A percentile compares a stretch with the other conserved stretches of the same genome.
Evolutionary conservation across 495 filamentous ascomycete species (phyloP).

Genomic region (Penicillium pulvis): DNA sequence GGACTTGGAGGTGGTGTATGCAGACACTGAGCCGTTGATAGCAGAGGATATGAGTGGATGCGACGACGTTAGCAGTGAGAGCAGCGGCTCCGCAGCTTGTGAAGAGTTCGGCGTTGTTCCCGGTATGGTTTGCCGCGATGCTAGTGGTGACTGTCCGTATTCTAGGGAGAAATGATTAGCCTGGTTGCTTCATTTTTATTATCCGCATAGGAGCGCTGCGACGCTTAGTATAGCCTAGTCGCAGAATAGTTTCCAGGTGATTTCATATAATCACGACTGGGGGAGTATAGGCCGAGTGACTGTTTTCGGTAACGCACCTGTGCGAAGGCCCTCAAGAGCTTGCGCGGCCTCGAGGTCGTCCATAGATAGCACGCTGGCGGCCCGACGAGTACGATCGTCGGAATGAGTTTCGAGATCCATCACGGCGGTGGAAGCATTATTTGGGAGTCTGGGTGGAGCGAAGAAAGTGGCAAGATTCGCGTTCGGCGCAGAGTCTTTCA

Average conservation of each 20-base stretch:
- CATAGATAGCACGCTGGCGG: constrained; percentile 60
- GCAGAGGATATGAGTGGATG: constrained; percentile 79
- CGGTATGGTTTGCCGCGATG: constrained; percentile 30
- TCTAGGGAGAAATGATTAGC: constrained; percentile 26
- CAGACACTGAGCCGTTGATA: constrained; percentile 77
- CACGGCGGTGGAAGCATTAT: constrained; percentile 14
- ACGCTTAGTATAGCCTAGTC: background rate
- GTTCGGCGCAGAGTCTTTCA: background rate
- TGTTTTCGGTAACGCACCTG: constrained; percentile 56
- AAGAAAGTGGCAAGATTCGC: constrained; percentile 8
- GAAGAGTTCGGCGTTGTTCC: constrained; percentile 25
- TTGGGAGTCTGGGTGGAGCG: background rate
- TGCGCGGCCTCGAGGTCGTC: constrained; percentile 91
- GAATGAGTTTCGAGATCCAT: constrained; percentile 43
- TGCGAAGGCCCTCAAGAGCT: constrained; percentile 79
- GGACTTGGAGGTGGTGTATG: constrained; percentile 80
- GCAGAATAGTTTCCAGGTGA: background rate
- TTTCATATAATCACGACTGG: background rate
- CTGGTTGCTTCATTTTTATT: background rate
- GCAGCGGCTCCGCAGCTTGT: constrained; percentile 67
- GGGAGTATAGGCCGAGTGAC: background rate
- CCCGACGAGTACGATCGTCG: constrained; percentile 47
- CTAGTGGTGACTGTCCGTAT: constrained; percentile 37
- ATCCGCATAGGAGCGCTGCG: background rate
- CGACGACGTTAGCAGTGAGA: constrained; percentile 76